Conservation (phyloP, 2,329 filamentous ascomycete genomes). For the Aspergillus candidus region DNA sequence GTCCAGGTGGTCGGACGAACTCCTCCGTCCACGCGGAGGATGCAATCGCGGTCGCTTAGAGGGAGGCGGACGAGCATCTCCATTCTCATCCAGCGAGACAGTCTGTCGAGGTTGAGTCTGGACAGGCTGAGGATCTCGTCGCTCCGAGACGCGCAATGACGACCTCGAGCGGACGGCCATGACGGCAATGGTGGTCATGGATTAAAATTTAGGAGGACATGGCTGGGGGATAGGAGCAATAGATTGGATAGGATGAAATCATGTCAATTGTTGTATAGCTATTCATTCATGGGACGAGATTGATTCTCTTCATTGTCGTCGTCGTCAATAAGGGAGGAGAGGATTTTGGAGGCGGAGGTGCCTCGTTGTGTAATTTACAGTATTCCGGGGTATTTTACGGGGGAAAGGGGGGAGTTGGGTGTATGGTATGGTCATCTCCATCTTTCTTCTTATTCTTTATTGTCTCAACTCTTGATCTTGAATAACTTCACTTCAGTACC, state of each 20-base stretch:
- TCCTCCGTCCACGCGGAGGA: conserved; percentile 21
- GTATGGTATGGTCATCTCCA: no score
- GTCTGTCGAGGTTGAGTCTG: conserved; percentile 5
- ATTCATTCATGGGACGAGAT: not conserved
- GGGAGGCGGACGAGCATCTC: conserved; percentile 12
- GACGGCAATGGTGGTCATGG: conserved; percentile 15
- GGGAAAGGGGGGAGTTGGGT: no score
- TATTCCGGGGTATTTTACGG: no score
- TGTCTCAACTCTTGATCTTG: no score
- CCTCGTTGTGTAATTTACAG: not conserved
- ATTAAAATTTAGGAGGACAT: not conserved
- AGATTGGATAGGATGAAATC: not conserved
- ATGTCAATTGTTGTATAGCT: conserved; percentile 1
- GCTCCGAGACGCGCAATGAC: conserved; percentile 29
- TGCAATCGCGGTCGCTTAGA: conserved; percentile 24
- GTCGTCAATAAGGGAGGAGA: not conserved
- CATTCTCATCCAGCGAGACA: not conserved
- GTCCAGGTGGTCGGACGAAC: conserved; percentile 30
- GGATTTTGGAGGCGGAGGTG: conserved; percentile 3
- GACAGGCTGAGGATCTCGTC: conserved; percentile 21
- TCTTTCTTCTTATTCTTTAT: no score
- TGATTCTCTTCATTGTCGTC: no score
- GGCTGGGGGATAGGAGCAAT: no score
- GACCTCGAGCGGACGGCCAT: conserved; percentile 32
- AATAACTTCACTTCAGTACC: no score